Conservation (phyloP, 2,329 filamentous ascomycete species). For the Eurotiales sp. region DNA sequence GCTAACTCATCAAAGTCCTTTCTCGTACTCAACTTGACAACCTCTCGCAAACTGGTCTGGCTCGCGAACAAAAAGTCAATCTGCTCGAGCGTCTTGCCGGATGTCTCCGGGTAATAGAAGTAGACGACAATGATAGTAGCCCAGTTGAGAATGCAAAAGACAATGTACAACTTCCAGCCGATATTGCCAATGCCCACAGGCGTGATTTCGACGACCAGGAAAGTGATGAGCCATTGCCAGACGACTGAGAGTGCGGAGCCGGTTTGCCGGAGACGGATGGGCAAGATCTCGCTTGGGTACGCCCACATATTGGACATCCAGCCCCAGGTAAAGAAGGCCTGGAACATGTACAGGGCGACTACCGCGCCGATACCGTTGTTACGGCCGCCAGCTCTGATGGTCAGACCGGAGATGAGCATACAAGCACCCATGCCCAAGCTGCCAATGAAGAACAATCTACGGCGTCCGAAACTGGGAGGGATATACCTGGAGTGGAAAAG, state of each 20-base stretch:
- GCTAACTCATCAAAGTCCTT: constrained; percentile 15
- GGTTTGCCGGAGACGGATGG: constrained; percentile 13
- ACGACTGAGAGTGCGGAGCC: constrained; percentile 15
- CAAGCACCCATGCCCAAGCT: constrained; percentile 52
- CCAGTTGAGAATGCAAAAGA: constrained; percentile 29
- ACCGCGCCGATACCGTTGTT: constrained; percentile 16
- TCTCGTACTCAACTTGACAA: constrained; percentile 16
- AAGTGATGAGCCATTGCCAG: constrained; percentile 18
- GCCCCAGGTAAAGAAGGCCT: constrained; percentile 18
- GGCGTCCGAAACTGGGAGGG: constrained; percentile 52
- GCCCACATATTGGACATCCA: constrained; percentile 18
- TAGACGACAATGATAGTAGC: constrained; percentile 46
- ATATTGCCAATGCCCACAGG: constrained; percentile 37
- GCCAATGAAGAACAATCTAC: constrained; percentile 69
- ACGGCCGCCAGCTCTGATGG: constrained; percentile 14
- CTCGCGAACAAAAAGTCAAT: constrained; percentile 24
- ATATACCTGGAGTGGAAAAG: constrained; percentile 38
- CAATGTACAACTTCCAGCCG: constrained; percentile 37
- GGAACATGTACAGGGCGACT: constrained; percentile 16
- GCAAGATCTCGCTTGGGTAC: constrained; percentile 17
- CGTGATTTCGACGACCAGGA: constrained; percentile 35
- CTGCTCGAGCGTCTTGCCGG: constrained; percentile 22
- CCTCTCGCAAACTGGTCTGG: constrained; percentile 14
- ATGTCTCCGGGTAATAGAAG: constrained; percentile 27
- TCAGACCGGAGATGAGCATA: constrained; percentile 16